A percentile compares a stretch with the other conserved stretches of the same genome.
Evolutionary conservation across 2,329 filamentous ascomycete species (phyloP).

Genomic region (Fusarium goolgardi): DNA sequence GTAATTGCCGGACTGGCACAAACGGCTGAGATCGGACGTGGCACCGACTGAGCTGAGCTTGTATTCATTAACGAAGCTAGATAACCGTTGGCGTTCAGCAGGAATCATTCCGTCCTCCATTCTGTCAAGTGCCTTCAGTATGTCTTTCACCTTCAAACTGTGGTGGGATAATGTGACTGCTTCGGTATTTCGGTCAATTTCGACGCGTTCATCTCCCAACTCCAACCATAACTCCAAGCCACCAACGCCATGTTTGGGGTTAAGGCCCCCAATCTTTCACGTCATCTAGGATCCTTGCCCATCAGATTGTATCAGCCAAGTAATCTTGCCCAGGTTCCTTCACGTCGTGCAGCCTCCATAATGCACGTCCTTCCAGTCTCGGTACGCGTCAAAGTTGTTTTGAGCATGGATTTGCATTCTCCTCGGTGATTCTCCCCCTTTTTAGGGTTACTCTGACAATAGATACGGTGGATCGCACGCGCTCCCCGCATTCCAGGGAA

Average conservation of each 20-base stretch:
- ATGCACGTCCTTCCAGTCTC: neutral
- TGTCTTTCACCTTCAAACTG: fast-evolving
- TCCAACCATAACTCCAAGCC: conserved; percentile 10
- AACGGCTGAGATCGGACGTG: neutral
- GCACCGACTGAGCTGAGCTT: neutral
- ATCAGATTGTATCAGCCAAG: conserved; percentile 8
- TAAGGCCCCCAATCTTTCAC: conserved; percentile 14
- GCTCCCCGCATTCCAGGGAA: conserved; percentile 6
- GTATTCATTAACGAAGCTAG: neutral
- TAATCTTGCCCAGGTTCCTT: neutral
- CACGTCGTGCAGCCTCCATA: neutral
- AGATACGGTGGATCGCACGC: neutral
- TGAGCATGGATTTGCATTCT: neutral
- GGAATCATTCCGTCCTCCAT: neutral
- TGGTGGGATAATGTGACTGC: neutral
- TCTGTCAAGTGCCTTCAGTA: neutral
- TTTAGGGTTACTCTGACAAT: conserved; percentile 2
- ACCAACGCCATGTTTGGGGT: conserved; percentile 21
- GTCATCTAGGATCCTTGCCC: neutral
- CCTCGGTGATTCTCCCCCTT: neutral
- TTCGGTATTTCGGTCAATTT: conserved; percentile 24
- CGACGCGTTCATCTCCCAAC: neutral
- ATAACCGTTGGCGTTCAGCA: neutral
- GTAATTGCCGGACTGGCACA: neutral
- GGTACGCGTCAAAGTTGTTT: neutral